These are phyloP conservation scores for Colletotrichum lini DNA, from an alignment of 2,329 filamentous ascomycete species.

Conservation along the genomic window DNA sequence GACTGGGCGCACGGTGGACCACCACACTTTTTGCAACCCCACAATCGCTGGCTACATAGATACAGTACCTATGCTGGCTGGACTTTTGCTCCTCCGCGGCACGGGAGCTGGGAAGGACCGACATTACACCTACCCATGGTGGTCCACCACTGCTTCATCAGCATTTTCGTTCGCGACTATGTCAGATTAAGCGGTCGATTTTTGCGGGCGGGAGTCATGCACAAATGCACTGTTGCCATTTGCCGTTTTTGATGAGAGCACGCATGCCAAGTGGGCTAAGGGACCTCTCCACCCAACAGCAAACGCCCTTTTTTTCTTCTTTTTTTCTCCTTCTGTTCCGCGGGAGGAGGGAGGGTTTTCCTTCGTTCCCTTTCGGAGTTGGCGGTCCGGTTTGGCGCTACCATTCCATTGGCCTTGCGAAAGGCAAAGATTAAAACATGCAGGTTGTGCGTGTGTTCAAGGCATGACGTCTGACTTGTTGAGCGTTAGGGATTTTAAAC, in stretches of 20 bases:
- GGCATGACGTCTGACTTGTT: constrained; percentile 40
- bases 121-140: not conserved
- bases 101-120: constrained; percentile 5
- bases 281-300: constrained; percentile 20
- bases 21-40: not conserved
- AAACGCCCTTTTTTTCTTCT: constrained; percentile 4
- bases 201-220: not conserved
- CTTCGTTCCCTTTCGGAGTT: not conserved
- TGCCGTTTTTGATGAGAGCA: constrained; percentile 11
- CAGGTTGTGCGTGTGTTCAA: constrained; percentile 9
- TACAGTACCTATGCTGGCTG: not conserved
- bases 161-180: not conserved
- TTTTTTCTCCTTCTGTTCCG: constrained; percentile 1
- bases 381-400: constrained; percentile 20
- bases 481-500: constrained; percentile 37
- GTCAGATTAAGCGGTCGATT: constrained; percentile 3
- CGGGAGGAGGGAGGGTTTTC: constrained; percentile 23
- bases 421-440: not conserved
- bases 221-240: constrained; percentile 22
- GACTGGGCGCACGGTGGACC: not conserved
- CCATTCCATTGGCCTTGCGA: not conserved
- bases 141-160: not conserved
- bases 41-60: not conserved
- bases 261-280: constrained; percentile 27
- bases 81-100: constrained; percentile 35